phyloP scores from a whole-genome alignment of 2,329 filamentous ascomycete species.

The Fusarium denticulatum region DNA sequence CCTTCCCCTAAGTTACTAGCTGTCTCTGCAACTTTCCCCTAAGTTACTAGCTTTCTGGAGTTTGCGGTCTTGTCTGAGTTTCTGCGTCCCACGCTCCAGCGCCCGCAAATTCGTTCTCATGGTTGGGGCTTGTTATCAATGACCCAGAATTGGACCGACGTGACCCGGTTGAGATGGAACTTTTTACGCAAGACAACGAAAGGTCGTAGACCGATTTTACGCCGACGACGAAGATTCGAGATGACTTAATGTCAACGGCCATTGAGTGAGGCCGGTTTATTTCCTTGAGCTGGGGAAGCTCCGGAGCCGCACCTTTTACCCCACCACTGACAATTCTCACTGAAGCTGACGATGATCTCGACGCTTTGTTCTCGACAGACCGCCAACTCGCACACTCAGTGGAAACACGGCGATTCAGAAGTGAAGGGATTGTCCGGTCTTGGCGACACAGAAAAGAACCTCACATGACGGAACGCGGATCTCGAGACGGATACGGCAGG shows the following conservation, averaged over 20 bases:
- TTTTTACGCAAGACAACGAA: neutral
- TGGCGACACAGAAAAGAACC: conserved; percentile 9
- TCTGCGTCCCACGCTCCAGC: conserved; percentile 22
- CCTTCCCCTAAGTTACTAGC: conserved; percentile 42
- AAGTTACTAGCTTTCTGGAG: conserved; percentile 36
- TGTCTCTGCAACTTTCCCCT: conserved; percentile 37
- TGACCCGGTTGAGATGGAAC: conserved; percentile 3
- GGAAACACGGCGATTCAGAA: neutral
- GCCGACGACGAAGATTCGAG: conserved; percentile 4
- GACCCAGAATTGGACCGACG: conserved; percentile 2
- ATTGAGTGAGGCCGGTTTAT: conserved; percentile 18
- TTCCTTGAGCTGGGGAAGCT: conserved; percentile 32
- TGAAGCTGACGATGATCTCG: neutral
- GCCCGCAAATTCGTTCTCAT: conserved; percentile 20
- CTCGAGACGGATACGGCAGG: conserved; percentile 22
- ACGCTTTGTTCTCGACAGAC: neutral
- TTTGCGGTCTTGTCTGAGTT: neutral
- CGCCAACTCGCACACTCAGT: neutral
- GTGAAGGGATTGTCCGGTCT: neutral
- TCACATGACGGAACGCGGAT: conserved; percentile 13
- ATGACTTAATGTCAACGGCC: neutral
- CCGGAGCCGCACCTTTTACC: conserved; percentile 25
- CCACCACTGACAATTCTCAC: conserved; percentile 8
- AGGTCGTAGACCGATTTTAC: conserved; percentile 10
- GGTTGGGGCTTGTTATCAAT: conserved; percentile 11